Conservation (phyloP, 2,329 filamentous ascomycete species). For the Sporothrix curviconia region DNA sequence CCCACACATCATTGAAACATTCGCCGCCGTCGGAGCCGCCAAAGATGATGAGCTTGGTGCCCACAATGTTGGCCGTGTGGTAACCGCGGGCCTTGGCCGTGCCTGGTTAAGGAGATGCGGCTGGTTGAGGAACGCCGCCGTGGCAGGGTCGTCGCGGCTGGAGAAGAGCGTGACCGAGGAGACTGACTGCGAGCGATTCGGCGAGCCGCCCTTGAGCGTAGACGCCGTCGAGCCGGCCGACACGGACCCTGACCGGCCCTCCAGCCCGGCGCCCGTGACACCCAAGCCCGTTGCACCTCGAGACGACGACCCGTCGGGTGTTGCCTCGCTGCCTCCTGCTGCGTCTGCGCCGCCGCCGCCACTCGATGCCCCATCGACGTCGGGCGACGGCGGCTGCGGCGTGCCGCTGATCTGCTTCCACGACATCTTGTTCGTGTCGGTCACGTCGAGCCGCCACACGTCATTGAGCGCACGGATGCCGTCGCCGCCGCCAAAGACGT, state of each 20-base stretch:
- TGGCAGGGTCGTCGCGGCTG: constrained; percentile 17
- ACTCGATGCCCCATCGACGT: neutral
- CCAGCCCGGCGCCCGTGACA: constrained; percentile 1
- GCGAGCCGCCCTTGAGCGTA: neutral
- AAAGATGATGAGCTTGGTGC: constrained; percentile 64
- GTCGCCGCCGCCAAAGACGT: constrained; percentile 66
- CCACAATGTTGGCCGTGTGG: constrained; percentile 68
- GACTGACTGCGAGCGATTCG: neutral
- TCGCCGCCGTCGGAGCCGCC: constrained; percentile 64
- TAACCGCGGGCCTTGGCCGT: constrained; percentile 59
- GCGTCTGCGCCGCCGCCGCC: constrained; percentile 3
- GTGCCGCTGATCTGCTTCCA: constrained; percentile 55
- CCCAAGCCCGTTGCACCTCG: constrained; percentile 2
- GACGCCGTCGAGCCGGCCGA: constrained; percentile 10
- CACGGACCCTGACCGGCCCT: neutral
- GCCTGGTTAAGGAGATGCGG: constrained; percentile 7
- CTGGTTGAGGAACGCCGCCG: constrained; percentile 22
- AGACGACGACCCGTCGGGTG: neutral
- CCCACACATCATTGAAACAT: constrained; percentile 68
- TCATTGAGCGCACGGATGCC: constrained; percentile 65
- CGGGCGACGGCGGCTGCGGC: constrained; percentile 25
- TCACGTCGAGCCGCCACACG: constrained; percentile 65
- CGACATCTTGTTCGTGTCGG: constrained; percentile 59
- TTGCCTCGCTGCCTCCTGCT: neutral
- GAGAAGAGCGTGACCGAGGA: neutral